Evolutionary conservation across 192 early-diverging fungal species (phyloP).

Genomic region (Coemansia sp.): DNA sequence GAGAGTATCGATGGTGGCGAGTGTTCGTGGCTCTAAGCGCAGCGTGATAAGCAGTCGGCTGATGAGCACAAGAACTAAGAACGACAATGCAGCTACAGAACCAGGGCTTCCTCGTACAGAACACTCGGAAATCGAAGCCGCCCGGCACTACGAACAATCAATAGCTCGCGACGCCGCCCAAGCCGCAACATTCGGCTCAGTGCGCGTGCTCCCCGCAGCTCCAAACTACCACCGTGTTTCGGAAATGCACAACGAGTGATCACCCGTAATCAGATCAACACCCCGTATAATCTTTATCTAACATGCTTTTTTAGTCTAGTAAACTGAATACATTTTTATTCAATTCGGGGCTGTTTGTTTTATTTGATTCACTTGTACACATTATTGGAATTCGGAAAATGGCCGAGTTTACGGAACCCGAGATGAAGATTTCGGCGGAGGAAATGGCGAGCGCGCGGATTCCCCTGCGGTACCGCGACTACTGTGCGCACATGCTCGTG

Average conservation of each 20-base stretch:
- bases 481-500: constrained; percentile 89
- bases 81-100: no score
- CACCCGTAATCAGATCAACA: constrained; percentile 14
- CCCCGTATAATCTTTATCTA: no score
- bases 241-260: constrained; percentile 13
- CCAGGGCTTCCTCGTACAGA: no score
- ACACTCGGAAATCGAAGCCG: constrained; percentile 2
- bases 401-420: constrained; percentile 52
- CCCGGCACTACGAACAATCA: constrained; percentile 17
- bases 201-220: constrained; percentile 20
- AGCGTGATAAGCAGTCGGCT: no score
- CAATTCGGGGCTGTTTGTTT: neutral
- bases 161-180: constrained; percentile 20
- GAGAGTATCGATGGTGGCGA: no score
- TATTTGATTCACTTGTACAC: neutral
- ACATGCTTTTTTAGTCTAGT: no score
- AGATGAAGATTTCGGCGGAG: constrained; percentile 83
- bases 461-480: constrained; percentile 88
- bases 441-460: constrained; percentile 82
- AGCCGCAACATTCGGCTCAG: constrained; percentile 17
- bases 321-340: neutral
- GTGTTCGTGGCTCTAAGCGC: no score
- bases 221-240: constrained; percentile 14
- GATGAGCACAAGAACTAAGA: no score
- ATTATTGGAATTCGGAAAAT: constrained; percentile 18